phyloP scores from a whole-genome alignment of 192 early-diverging fungal species.

The Dissophora ornata region DNA sequence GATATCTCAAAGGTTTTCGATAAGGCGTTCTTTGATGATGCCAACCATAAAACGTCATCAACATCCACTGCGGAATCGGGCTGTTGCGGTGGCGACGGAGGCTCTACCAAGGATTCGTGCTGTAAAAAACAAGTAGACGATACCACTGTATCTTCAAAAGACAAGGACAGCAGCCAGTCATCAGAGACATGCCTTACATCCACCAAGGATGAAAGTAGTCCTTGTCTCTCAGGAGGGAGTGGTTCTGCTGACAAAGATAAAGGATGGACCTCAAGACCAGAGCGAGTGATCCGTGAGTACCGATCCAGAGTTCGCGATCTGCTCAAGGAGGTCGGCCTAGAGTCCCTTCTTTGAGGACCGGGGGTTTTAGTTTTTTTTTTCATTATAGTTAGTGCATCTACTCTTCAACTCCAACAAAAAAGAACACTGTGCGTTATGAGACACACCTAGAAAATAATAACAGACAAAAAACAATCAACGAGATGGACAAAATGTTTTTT shows the following conservation, averaged over 20 bases:
- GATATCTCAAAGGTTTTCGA: constrained; percentile 50
- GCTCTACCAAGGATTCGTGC: constrained; percentile 10
- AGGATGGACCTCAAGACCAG: constrained; percentile 19
- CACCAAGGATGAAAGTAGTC: not conserved
- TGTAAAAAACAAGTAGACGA: constrained; percentile 33
- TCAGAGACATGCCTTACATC: no score
- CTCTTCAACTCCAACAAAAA: no score
- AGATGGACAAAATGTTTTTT: no score
- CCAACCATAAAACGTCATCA: not conserved
- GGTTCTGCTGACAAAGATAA: not conserved
- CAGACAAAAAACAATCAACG: no score
- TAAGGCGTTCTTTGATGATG: constrained; percentile 51
- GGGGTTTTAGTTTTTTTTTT: no score
- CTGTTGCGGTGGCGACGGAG: not conserved
- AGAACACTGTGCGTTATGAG: no score
- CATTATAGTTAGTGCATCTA: not conserved
- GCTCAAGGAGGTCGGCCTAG: constrained; percentile 21
- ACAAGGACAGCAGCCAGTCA: no score
- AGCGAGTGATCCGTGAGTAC: constrained; percentile 30
- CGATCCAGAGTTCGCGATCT: constrained; percentile 14
- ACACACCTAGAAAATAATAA: no score
- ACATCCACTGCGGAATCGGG: not conserved
- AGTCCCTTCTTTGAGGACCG: constrained; percentile 2
- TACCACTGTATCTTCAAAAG: not conserved
- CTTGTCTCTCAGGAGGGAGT: constrained; percentile 2